Evolutionary conservation across 2,329 filamentous ascomycete genomes (phyloP).

Genomic region (Neofusicoccum ribis): DNA sequence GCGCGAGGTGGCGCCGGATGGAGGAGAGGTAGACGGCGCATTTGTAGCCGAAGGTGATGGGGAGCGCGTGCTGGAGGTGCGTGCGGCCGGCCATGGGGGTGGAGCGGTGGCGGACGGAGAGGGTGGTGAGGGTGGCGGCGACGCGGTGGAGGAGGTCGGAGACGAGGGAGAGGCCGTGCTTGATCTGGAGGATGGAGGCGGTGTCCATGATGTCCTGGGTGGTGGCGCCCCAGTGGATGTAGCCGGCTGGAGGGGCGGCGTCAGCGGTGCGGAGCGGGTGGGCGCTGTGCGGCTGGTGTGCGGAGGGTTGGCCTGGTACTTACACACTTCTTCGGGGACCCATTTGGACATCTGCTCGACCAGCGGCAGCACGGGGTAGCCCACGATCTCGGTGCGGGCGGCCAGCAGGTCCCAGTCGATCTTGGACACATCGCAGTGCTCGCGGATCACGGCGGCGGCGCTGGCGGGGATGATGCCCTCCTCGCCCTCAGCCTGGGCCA

Average conservation of each 20-base stretch:
- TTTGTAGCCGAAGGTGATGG: slow-evolving; percentile 60
- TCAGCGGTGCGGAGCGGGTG: slow-evolving; percentile 16
- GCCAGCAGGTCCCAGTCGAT: slow-evolving; percentile 48
- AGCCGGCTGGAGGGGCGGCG: slow-evolving; percentile 37
- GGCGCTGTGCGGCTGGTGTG: slow-evolving; percentile 24
- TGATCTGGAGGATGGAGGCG: slow-evolving; percentile 56
- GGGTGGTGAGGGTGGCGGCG: slow-evolving; percentile 42
- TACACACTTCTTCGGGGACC: slow-evolving; percentile 37
- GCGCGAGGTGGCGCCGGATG: slow-evolving; percentile 50
- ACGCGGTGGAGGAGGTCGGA: slow-evolving; percentile 47
- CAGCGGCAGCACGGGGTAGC: slow-evolving; percentile 55
- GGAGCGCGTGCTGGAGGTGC: slow-evolving; percentile 59
- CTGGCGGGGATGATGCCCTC: slow-evolving; percentile 48
- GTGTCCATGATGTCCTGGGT: slow-evolving; percentile 63
- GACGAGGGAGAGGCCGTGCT: slow-evolving; percentile 51
- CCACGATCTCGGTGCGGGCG: slow-evolving; percentile 53
- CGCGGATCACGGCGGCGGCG: slow-evolving; percentile 35
- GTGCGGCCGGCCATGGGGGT: slow-evolving; percentile 60
- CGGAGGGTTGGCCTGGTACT: background rate
- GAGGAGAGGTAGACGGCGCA: slow-evolving; percentile 56
- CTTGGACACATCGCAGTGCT: slow-evolving; percentile 35
- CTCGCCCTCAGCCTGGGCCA: slow-evolving; percentile 53
- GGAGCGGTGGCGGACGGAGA: slow-evolving; percentile 51
- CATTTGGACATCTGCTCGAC: slow-evolving; percentile 49
- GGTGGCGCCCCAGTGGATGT: slow-evolving; percentile 60